Evolutionary conservation across 805 yeast species (phyloP), one percentile per base, ranked within the genome.

Genomic region (Candida hungchunana): DNA sequence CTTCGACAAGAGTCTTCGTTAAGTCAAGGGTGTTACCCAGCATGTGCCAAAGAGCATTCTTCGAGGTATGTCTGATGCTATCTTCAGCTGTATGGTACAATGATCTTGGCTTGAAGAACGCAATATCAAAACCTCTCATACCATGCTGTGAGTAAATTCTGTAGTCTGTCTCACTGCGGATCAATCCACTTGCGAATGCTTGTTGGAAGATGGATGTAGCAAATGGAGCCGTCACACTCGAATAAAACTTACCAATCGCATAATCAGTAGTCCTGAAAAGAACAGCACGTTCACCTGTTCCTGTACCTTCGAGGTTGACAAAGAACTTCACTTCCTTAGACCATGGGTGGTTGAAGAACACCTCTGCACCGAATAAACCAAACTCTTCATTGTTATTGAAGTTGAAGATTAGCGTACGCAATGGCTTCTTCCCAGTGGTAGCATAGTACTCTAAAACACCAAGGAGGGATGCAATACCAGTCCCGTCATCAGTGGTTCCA

Each of bases 401-500:
- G 58, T 89, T 88, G 61, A 89, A 78, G 6, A 88, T 66, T 11
- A 89, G 60, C 4, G 89, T 82, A 40, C 95, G 68, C 29, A 67
- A 56, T 1, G 96, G 95, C 44, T 72, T 80, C 9, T 57, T 42
- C 2, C 58, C 53, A 1, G 59, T 46, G 0, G 41, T 27, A 0
- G 66, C 56, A 46, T 64, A 73, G 48, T 75, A 60, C 26, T 76
- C 69, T 40, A 88, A 60, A 3, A 84, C 63, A 2, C 88, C 94
- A 31, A 88, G 61, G 69, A 88, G 64, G 8, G 93, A 71, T 1
- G 88, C 95, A 41, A 86, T 69, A 7, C 96, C 96, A 64, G 79
- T 78, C 1, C 96, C 96, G 53, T 87, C 96, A 56, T 89, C 97
- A 2, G 96, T 89, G 2, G 93, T 77, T 20, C 97, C 97, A 48